Evolutionary conservation across 1,284 basidiomycete genomes (phyloP).

Genomic region (Hypsizygus ulmarius): DNA sequence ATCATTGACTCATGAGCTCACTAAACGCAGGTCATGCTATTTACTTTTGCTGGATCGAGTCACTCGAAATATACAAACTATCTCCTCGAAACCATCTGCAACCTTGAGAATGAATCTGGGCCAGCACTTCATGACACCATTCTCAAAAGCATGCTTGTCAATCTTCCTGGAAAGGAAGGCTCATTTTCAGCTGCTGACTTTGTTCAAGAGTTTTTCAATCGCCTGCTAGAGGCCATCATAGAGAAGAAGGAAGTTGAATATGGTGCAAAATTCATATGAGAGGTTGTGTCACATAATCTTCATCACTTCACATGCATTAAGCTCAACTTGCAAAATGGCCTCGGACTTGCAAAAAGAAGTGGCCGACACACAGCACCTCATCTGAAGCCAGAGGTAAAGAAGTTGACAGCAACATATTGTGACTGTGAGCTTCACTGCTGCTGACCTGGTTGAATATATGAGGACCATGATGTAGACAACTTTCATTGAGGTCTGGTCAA

Average conservation of each 20-base stretch:
- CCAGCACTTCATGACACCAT: conserved; percentile 13
- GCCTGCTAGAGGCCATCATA: conserved; percentile 20
- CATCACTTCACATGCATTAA: conserved; percentile 23
- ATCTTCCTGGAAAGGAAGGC: conserved; percentile 20
- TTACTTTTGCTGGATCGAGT: conserved; percentile 25
- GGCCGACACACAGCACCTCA: conserved; percentile 22
- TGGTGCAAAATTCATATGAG: conserved; percentile 15
- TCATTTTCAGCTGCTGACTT: conserved; percentile 23
- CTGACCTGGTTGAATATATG: too few relatives aligned
- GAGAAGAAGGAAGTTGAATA: conserved; percentile 22
- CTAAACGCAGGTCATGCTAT: conserved; percentile 20
- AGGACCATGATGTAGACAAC: too few relatives aligned
- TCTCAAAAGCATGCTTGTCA: conserved; percentile 22
- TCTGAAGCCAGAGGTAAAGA: conserved; percentile 18
- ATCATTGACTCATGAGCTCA: too few relatives aligned
- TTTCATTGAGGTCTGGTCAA: too few relatives aligned
- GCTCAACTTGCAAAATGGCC: conserved; percentile 16
- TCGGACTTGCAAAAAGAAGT: conserved; percentile 19
- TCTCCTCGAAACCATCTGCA: conserved; percentile 22
- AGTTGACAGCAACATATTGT: too few relatives aligned
- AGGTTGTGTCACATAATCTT: conserved; percentile 23
- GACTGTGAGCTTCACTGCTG: too few relatives aligned
- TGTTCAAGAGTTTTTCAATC: conserved; percentile 27
- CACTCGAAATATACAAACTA: conserved; percentile 27
- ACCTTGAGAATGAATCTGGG: conserved; percentile 23